Conservation (phyloP, 192 early-diverging fungal genomes). For the Linnemannia hyalina region DNA sequence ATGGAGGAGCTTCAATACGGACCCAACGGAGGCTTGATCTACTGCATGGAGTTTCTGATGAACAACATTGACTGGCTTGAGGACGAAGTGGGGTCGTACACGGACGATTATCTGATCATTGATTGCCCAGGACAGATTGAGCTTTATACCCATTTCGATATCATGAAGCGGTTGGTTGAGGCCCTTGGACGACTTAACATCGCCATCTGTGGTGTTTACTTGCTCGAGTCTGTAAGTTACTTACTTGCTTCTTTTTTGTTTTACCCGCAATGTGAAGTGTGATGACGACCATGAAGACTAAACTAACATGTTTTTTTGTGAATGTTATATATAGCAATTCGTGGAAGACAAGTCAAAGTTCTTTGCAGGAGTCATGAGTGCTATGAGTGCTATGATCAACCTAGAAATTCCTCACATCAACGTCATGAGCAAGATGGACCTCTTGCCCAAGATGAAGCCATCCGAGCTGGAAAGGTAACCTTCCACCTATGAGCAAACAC, state of each 20-base stretch:
- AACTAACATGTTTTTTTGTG: neutral
- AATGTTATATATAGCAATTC: constrained; percentile 74
- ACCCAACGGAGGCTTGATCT: constrained; percentile 97
- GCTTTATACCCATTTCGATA: constrained; percentile 97
- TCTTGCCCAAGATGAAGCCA: constrained; percentile 75
- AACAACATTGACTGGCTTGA: constrained; percentile 98
- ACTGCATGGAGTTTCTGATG: constrained; percentile 96
- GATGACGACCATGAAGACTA: neutral
- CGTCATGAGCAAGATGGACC: constrained; percentile 98
- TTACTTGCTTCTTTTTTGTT: neutral
- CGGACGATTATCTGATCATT: constrained; percentile 97
- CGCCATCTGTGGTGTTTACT: constrained; percentile 92
- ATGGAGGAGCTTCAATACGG: constrained; percentile 98
- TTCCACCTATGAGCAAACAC: neutral
- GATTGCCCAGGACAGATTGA: constrained; percentile 99
- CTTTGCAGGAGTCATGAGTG: constrained; percentile 96
- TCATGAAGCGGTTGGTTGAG: constrained; percentile 89
- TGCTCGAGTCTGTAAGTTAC: constrained; percentile 76
- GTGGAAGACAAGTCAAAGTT: constrained; percentile 96
- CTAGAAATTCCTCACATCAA: constrained; percentile 99
- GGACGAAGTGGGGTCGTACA: constrained; percentile 90
- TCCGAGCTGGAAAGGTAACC: constrained; percentile 71
- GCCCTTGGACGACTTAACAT: constrained; percentile 80
- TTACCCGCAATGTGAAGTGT: neutral
- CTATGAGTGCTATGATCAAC: constrained; percentile 96